Evolutionary conservation across 805 yeast genomes (phyloP), one percentile per base, ranked within the genome.

Genomic region (Grigorovia yakushimaensis): DNA sequence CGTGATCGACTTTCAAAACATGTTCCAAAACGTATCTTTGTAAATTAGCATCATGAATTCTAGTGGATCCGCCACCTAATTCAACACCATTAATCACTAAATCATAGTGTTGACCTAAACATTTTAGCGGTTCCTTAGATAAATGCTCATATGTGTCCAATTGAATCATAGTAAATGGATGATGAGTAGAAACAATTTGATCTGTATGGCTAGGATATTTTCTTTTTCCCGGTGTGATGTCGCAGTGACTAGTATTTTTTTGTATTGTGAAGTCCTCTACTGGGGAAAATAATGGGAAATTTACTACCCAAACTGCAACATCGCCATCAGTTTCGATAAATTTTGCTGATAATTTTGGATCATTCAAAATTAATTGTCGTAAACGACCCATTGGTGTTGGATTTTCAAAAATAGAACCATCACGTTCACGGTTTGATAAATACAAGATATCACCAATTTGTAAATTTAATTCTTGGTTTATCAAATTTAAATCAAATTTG

Each of bases 11-110:
- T 7, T 73, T 66, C 27, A 93, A 71, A 10, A 91, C 71, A 21
- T 78, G 64, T 42, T 80, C 69, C 55, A 93, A 81, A 5, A 93
- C 76, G 60, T 70, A 86, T 47, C 74, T 72, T 64, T 93, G 99
- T 24, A 93, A 69, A 11, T 69, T 72, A 0, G 93, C 73, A 60
- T 88, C 96, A 60, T 93, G 98, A 18, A 93, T 77, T 78, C 98
- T 87, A 52, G 95, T 74, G 5, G 96, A 87, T 0, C 99, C 99
- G 18, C 99, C 99, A 23, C 99, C 99, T 2, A 89, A 75, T 61
- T 93, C 99, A 6, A 85, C 87, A 2, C 98, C 99, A 58, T 91
- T 91, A 37, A 93, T 70, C 1, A 93, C 98, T 15, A 93, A 67
- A 61, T 93, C 99, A 62, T 88, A 93, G 64, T 93, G 98, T 57